Base-by-base conservation (phyloP, 2,329 filamentous ascomycete genomes). In the Aspergillus tanneri region DNA sequence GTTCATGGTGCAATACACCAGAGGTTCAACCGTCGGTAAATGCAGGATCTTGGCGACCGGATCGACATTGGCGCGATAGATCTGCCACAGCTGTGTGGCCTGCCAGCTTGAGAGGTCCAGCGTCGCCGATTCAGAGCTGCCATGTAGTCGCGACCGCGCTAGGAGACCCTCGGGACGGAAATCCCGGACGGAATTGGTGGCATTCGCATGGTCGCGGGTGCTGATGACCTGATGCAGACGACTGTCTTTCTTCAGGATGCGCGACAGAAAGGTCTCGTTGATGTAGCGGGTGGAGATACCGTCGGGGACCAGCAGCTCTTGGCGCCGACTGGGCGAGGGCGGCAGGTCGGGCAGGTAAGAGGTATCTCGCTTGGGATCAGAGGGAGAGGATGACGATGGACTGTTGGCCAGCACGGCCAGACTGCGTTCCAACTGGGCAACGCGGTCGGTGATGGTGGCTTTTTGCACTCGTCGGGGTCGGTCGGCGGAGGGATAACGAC, bases 21-120 rank as follows among this genome's bases (percentile, higher is more conserved):
- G 22, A 2, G 49, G 46, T 27, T 62, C 50, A 12, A 43, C 38
- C 3, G 59, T 62, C 21, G 54, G 59, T 4, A 52, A 40, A 35
- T 63, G 60, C n/a, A 62, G 38, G 1, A 63, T 16, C 14, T 56
- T 60, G 2, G 49, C 30, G 2, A 60, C 27, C 10, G 56, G 50
- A 21, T 61, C 51, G 10, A 63, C 54, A 46, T 57, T 56, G 21
- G 52, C 50, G 9, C 57, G 38, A 36, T 52, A 61, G 2, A 46
- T 41, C 30, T 62, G 54, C 59, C 57, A 60, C 16, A 62, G 39
- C 14, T 45, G 48, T 8, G 37, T 22, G 10, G 51, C 46, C 27
- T 56, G 51, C 21, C 42, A 47, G 46, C 48, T 25, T 40, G 53
- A 39, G 32, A 46, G 30, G 7, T 43, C 41, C 14, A 43, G 19